Percentiles rank a stretch among this genome's conserved stretches.
Evolutionary conservation across 495 filamentous ascomycete species (phyloP).

Genomic region (Hypoxylon trugodes): DNA sequence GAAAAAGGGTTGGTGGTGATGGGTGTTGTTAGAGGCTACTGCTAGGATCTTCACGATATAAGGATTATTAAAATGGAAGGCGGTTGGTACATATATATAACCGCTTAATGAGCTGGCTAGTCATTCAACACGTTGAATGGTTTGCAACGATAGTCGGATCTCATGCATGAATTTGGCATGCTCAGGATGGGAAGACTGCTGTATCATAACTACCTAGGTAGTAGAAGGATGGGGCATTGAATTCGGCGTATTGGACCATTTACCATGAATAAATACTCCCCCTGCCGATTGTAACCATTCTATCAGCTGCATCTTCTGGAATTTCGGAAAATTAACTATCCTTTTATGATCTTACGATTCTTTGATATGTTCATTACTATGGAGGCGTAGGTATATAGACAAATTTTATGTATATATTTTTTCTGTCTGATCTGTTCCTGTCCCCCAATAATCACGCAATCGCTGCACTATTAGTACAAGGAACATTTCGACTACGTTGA

Average conservation of each 20-base stretch:
- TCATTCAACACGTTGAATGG: not conserved
- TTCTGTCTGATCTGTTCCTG: not conserved
- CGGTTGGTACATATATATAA: no score
- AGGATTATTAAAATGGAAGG: not conserved
- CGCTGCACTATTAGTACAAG: not conserved
- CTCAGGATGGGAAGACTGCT: slow-evolving; percentile 16
- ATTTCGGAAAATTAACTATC: no score
- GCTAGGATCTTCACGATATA: not conserved
- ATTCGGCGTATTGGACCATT: slow-evolving; percentile 17
- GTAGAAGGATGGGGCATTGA: slow-evolving; percentile 25
- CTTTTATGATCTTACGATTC: no score
- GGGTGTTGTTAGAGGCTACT: not conserved
- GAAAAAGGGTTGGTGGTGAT: slow-evolving; percentile 49
- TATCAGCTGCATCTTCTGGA: not conserved
- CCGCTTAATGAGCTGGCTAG: not conserved
- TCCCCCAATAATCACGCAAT: not conserved
- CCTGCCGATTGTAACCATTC: not conserved
- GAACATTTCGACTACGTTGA: not conserved
- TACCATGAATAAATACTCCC: slow-evolving; percentile 4
- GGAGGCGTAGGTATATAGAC: no score
- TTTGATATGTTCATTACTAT: not conserved
- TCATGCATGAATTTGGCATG: slow-evolving; percentile 2
- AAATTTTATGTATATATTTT: no score
- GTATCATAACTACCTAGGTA: slow-evolving; percentile 20
- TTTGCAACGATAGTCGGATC: not conserved